These are phyloP conservation scores for Cicer bijugum DNA, from an alignment of 306 rosid genomes.

Conservation along the genomic window DNA sequence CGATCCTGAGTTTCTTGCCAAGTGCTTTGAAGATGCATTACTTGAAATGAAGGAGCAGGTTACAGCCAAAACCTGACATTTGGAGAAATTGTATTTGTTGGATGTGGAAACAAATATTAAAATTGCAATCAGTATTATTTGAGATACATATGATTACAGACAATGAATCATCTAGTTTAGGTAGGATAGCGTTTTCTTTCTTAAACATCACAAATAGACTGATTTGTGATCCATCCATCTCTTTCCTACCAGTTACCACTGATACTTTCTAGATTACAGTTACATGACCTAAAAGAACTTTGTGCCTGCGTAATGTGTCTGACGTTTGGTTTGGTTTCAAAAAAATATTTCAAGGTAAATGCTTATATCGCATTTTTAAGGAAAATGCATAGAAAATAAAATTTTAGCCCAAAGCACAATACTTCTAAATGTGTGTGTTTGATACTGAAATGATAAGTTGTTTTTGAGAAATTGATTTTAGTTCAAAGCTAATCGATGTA, in stretches of 20 bases:
- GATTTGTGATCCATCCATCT: neutral
- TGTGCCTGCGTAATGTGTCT: neutral
- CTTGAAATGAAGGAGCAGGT: slow-evolving; percentile 73
- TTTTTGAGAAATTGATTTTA: no score
- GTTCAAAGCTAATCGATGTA: no score
- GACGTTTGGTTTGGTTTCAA: no score
- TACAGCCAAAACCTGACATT: slow-evolving; percentile 38
- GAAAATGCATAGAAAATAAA: no score
- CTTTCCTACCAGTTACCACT: neutral
- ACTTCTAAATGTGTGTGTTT: no score
- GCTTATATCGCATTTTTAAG: no score
- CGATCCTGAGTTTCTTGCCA: slow-evolving; percentile 79
- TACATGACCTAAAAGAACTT: slow-evolving; percentile 23
- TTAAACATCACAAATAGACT: neutral
- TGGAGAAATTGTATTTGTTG: slow-evolving; percentile 14
- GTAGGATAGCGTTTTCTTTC: neutral
- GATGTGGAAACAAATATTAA: slow-evolving; percentile 15
- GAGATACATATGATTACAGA: slow-evolving; percentile 20
- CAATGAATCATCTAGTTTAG: neutral
- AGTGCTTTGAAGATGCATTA: slow-evolving; percentile 87
- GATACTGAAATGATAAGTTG: no score
- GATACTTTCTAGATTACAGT: neutral
- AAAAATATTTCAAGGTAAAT: no score
- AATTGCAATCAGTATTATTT: neutral
- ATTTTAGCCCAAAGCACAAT: no score